Evolutionary conservation across 345 rosid genomes (phyloP).

Genomic region (Hibiscus mutabilis): DNA sequence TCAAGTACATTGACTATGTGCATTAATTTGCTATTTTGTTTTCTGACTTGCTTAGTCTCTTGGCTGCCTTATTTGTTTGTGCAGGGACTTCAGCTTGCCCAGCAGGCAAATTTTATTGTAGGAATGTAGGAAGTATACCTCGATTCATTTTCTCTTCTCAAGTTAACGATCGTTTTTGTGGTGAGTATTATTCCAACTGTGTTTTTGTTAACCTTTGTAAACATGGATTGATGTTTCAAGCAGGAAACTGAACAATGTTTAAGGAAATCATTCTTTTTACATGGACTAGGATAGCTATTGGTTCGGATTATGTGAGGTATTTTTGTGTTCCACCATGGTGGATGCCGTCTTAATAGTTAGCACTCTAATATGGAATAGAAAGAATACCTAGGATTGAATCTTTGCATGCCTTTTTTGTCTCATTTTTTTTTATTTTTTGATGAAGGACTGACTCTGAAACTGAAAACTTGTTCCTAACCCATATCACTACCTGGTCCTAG

Average conservation of each 20-base stretch:
- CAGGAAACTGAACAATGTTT: background rate
- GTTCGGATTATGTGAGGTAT: background rate
- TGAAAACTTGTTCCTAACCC: background rate
- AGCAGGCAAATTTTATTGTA: conserved; percentile 54
- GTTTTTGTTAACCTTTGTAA: background rate
- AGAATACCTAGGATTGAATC: conserved; percentile 7
- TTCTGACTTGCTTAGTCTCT: conserved; percentile 1
- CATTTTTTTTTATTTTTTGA: background rate
- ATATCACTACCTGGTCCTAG: background rate
- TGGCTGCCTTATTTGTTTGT: conserved; percentile 12
- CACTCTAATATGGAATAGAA: background rate
- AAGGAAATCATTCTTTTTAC: background rate
- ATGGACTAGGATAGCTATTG: background rate
- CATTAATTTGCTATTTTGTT: background rate
- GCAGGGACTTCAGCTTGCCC: conserved; percentile 83
- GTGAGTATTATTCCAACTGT: conserved; percentile 22
- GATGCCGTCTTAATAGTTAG: background rate
- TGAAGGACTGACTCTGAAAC: background rate
- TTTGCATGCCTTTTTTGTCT: background rate
- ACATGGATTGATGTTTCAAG: background rate
- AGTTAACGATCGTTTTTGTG: conserved; percentile 56
- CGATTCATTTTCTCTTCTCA: conserved; percentile 46
- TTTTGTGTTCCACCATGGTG: background rate
- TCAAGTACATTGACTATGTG: background rate
- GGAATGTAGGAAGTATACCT: conserved; percentile 54